Evolutionary conservation across 805 yeast species (phyloP).

Genomic region (Starmerella geochares): DNA sequence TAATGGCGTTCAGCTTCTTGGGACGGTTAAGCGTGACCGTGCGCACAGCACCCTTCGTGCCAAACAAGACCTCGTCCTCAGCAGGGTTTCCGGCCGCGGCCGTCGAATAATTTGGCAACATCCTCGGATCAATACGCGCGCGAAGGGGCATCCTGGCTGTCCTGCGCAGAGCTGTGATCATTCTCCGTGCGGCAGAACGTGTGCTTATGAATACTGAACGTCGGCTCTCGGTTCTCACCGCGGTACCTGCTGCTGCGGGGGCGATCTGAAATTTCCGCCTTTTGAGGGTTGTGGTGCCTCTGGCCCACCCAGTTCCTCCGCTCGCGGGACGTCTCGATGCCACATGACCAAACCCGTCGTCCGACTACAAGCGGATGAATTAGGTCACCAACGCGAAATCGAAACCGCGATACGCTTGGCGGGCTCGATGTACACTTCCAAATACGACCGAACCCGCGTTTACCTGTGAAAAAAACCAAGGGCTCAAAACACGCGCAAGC

Average conservation of each 20-base stretch:
- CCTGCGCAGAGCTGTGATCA: conserved; percentile 9
- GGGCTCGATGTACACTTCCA: neutral
- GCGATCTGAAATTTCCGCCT: conserved; percentile 4
- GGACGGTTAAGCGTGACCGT: conserved; percentile 70
- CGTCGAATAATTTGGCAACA: conserved; percentile 22
- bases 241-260: conserved; percentile 7
- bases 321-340: neutral
- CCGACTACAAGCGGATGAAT: too few relatives aligned
- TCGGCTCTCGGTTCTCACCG: conserved; percentile 3
- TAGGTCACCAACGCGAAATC: conserved; percentile 1
- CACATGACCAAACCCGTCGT: neutral
- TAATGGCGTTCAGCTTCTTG: conserved; percentile 73
- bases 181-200: neutral
- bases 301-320: neutral
- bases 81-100: conserved; percentile 9
- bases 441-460: neutral
- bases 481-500: neutral
- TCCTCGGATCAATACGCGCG: conserved; percentile 27
- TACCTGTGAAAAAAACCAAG: neutral
- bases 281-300: conserved; percentile 1
- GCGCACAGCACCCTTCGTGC: conserved; percentile 55
- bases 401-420: neutral
- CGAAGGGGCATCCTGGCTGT: conserved; percentile 30
- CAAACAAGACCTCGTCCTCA: conserved; percentile 51
- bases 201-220: conserved; percentile 3